These are phyloP conservation scores for Linnemannia zychae DNA, from an alignment of 192 early-diverging fungal species.

Conservation along the genomic window DNA sequence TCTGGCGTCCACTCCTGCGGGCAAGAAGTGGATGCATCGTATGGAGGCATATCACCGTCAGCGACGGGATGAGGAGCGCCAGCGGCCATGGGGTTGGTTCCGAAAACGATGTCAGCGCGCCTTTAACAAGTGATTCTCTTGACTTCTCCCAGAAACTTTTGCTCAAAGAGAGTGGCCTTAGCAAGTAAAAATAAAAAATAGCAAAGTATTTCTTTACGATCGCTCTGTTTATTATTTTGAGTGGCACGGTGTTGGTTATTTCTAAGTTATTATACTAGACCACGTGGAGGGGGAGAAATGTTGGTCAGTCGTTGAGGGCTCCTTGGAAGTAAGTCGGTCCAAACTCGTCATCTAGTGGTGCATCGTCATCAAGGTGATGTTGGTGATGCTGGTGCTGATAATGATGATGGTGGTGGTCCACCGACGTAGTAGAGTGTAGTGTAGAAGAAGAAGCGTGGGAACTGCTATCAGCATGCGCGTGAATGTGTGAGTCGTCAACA, in stretches of 20 bases:
- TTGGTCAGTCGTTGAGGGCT: neutral
- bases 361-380: neutral
- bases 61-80: neutral
- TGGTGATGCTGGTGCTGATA: neutral
- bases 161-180: neutral
- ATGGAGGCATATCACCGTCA: neutral
- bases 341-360: constrained; percentile 51
- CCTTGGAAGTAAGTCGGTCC: constrained; percentile 39
- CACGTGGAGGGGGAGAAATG: neutral
- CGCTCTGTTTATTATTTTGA: too few species aligned
- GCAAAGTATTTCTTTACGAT: too few species aligned
- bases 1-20: neutral
- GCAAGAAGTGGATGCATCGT: constrained; percentile 8
- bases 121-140: neutral
- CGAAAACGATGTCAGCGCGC: neutral
- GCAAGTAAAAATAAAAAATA: neutral
- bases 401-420: neutral
- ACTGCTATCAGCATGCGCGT: neutral
- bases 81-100: neutral
- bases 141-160: neutral
- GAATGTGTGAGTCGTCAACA: neutral
- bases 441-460: constrained; percentile 1
- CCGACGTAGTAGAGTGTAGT: neutral
- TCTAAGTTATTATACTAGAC: neutral
- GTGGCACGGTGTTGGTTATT: too few species aligned